These are phyloP conservation scores for Ophiostoma sp. DNA, from an alignment of 2,329 filamentous ascomycete genomes.

Conservation along the genomic window DNA sequence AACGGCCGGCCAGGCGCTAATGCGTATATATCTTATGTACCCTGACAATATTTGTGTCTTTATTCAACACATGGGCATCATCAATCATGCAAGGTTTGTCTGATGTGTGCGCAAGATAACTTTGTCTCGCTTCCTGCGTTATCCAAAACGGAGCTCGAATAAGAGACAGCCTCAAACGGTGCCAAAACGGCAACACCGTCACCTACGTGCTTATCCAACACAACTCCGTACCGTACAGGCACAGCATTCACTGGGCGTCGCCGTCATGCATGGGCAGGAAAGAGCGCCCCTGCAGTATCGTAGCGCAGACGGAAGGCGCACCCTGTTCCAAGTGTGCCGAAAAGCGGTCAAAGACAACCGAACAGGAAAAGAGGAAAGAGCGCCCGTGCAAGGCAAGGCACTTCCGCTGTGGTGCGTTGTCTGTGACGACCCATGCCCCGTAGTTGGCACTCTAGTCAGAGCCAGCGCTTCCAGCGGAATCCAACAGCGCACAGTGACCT, in stretches of 20 bases:
- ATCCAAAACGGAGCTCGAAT: not conserved
- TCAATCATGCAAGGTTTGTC: constrained; percentile 4
- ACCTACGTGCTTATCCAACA: too few species aligned
- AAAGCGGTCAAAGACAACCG: not conserved
- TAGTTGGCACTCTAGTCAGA: not conserved
- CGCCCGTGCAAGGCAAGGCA: not conserved
- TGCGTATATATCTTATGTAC: not conserved
- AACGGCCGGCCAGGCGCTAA: not conserved
- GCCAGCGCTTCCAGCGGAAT: constrained; percentile 11
- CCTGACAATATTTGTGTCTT: not conserved
- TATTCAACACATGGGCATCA: not conserved
- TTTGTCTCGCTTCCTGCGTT: not conserved
- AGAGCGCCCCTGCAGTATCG: not conserved
- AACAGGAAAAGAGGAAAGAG: not conserved
- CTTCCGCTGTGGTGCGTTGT: not conserved
- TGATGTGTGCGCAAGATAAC: not conserved
- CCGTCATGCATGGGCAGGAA: not conserved
- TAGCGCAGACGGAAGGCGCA: not conserved
- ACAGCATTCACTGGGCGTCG: too few species aligned
- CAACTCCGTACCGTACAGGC: too few species aligned
- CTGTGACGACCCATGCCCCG: not conserved
- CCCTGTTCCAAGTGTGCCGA: constrained; percentile 5
- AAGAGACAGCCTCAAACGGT: not conserved
- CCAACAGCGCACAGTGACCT: not conserved
- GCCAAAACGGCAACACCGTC: not conserved